phyloP scores from a whole-genome alignment of 768 basidiomycete genomes.

The Tephrocybe sp. region DNA sequence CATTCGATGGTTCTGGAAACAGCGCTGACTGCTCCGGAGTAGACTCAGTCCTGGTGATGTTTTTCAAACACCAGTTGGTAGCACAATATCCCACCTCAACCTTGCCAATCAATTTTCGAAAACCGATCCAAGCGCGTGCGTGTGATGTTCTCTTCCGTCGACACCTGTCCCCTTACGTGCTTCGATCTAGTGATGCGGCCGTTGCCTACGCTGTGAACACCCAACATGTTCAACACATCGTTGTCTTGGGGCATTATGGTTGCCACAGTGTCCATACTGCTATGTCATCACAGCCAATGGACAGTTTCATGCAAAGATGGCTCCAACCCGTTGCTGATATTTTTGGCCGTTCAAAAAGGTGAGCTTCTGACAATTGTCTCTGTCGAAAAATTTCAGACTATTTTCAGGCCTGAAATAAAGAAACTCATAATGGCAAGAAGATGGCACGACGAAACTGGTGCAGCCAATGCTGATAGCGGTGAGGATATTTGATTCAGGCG shows the following conservation, averaged over 20 bases:
- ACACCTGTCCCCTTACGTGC: not conserved
- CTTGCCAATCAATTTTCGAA: conserved; percentile 34
- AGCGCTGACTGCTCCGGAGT: conserved; percentile 1
- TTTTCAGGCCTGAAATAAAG: conserved; percentile 31
- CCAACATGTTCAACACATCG: conserved; percentile 33
- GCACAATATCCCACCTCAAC: conserved; percentile 31
- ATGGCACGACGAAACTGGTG: conserved; percentile 18
- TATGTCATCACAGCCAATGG: conserved; percentile 22
- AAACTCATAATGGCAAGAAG: conserved; percentile 30
- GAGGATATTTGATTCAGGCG: not conserved
- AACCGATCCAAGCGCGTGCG: conserved; percentile 33
- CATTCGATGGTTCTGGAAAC: not conserved
- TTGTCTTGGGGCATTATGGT: conserved; percentile 39
- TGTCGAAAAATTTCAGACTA: not conserved
- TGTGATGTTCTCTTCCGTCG: conserved; percentile 4
- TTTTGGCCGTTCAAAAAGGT: conserved; percentile 32
- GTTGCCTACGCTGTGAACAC: conserved; percentile 33
- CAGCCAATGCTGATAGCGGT: conserved; percentile 11
- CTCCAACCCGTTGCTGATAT: conserved; percentile 31
- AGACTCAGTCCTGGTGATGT: conserved; percentile 18
- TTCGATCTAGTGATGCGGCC: conserved; percentile 27
- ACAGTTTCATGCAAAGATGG: conserved; percentile 26
- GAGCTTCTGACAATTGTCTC: not conserved
- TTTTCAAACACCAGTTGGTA: conserved; percentile 32
- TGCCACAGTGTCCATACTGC: conserved; percentile 33